These are phyloP conservation scores for Aaosphaeria pasadenensis DNA, from an alignment of 2,329 filamentous ascomycete species.

Conservation along the genomic window DNA sequence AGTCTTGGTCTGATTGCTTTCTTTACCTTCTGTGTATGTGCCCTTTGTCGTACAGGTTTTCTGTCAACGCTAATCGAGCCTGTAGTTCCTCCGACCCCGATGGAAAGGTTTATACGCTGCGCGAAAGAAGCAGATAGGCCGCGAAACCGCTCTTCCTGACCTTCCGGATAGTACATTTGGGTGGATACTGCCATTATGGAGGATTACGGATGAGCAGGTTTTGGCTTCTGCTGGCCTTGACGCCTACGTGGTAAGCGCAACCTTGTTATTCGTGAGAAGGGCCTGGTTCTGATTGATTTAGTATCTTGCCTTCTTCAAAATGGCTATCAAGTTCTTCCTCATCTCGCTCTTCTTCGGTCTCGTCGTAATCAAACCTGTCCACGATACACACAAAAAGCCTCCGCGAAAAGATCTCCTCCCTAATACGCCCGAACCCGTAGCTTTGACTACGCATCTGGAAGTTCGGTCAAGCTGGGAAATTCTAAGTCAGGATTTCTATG, in stretches of 20 bases:
- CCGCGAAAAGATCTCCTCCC: constrained; percentile 5
- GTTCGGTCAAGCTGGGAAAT: constrained; percentile 17
- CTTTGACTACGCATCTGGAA: constrained; percentile 9
- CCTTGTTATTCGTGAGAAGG: neutral
- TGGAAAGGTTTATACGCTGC: constrained; percentile 92
- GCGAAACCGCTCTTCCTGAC: constrained; percentile 66
- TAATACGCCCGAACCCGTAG: neutral
- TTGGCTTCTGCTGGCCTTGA: constrained; percentile 88
- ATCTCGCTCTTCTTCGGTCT: constrained; percentile 79
- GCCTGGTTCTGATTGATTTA: constrained; percentile 22
- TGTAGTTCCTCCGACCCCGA: constrained; percentile 72
- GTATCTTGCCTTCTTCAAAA: constrained; percentile 94
- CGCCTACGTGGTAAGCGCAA: constrained; percentile 72
- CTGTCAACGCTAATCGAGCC: too few relatives aligned
- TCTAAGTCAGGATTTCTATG: constrained; percentile 29
- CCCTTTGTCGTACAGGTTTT: neutral
- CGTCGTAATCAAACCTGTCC: constrained; percentile 80
- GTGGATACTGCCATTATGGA: constrained; percentile 86
- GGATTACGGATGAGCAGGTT: constrained; percentile 83
- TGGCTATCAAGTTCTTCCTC: constrained; percentile 80
- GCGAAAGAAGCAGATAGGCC: constrained; percentile 70
- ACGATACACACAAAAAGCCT: constrained; percentile 57
- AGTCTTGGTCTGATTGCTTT: constrained; percentile 69
- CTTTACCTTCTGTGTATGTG: constrained; percentile 69
- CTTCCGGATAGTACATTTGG: constrained; percentile 84